A percentile compares a stretch with the other conserved stretches of the same genome.
These are phyloP conservation scores for Triticum dicoccoides DNA, from an alignment of 176 grass and related monocot species.

Conservation along the genomic window DNA sequence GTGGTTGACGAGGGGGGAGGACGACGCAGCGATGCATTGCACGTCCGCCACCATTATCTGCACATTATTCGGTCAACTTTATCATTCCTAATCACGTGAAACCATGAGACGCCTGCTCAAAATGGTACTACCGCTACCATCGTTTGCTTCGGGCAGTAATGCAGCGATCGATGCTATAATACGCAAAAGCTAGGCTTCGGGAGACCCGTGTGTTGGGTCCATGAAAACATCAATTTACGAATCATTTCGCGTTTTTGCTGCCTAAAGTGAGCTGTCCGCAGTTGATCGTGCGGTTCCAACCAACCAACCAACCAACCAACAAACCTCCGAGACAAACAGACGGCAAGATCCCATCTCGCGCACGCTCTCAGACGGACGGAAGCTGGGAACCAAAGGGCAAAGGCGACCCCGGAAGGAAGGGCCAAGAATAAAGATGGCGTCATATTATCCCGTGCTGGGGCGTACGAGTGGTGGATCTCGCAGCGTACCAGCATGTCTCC, in stretches of 20 bases:
- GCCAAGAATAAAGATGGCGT: not conserved
- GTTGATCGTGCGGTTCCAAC: too few relatives aligned
- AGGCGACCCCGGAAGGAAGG: not conserved
- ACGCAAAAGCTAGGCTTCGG: too few relatives aligned
- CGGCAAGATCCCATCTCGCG: conserved; percentile 28
- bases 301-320: too few relatives aligned
- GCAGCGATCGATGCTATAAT: too few relatives aligned
- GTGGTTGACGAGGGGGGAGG: not conserved
- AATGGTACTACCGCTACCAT: too few relatives aligned
- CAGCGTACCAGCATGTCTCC: conserved; percentile 28
- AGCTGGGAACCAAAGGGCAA: not conserved
- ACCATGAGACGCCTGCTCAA: not conserved
- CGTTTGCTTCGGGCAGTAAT: too few relatives aligned
- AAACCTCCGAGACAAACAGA: too few relatives aligned
- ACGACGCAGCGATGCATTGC: not conserved
- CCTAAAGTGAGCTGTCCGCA: too few relatives aligned
- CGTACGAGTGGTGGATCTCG: conserved; percentile 21
- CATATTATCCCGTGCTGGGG: not conserved
- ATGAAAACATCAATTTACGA: too few relatives aligned
- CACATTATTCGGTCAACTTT: not conserved
- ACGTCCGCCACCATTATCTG: not conserved
- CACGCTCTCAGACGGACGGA: not conserved
- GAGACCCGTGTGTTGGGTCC: too few relatives aligned
- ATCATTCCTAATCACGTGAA: not conserved
- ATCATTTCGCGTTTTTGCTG: too few relatives aligned